Conservation (phyloP, 768 basidiomycete species). For the Thelephora ganbajun region DNA sequence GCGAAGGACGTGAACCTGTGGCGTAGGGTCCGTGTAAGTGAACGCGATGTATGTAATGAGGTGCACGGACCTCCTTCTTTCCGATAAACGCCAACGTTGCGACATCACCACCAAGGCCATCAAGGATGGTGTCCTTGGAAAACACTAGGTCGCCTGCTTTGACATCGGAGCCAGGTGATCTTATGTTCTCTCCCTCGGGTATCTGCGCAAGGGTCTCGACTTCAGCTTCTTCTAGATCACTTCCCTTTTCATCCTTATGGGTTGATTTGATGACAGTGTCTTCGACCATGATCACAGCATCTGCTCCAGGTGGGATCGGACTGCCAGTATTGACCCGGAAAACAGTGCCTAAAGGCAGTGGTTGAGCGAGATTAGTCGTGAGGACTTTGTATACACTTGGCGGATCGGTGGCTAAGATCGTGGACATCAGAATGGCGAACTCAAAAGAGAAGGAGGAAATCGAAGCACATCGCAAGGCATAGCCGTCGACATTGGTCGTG, state of each 20-base stretch:
- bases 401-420: constrained; percentile 38
- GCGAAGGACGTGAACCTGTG: constrained; percentile 51
- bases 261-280: constrained; percentile 68
- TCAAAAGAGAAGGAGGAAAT: background rate
- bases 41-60: background rate
- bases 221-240: constrained; percentile 50
- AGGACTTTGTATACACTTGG: constrained; percentile 58
- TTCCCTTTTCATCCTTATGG: constrained; percentile 20
- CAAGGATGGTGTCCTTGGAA: constrained; percentile 44
- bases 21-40: background rate
- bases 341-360: constrained; percentile 33
- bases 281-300: constrained; percentile 87
- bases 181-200: constrained; percentile 53
- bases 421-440: background rate
- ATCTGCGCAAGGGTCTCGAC: constrained; percentile 57
- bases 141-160: constrained; percentile 52
- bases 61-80: constrained; percentile 40
- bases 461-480: constrained; percentile 57
- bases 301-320: constrained; percentile 59
- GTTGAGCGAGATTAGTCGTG: constrained; percentile 28
- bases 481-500: constrained; percentile 83
- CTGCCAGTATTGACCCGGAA: constrained; percentile 83
- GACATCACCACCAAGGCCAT: constrained; percentile 64
- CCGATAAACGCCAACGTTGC: constrained; percentile 77
- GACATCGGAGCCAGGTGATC: constrained; percentile 65